These are phyloP conservation scores for Heterobasidion parviporum DNA, from an alignment of 1,284 basidiomycete species.

Conservation along the genomic window DNA sequence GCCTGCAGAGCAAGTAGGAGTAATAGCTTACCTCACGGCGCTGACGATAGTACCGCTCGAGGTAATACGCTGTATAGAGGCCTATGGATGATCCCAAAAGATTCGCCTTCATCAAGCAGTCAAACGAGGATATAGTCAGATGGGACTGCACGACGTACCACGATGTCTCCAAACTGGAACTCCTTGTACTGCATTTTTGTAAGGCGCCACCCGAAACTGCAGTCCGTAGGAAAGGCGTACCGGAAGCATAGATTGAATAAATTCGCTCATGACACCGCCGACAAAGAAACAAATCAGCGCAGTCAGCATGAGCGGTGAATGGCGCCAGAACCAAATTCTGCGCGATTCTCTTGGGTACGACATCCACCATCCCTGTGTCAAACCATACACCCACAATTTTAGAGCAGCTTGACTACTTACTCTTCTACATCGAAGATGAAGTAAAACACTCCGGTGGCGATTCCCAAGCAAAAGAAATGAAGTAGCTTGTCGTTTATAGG, in stretches of 20 bases:
- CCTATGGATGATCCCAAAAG: conserved; percentile 72
- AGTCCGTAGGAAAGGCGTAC: conserved; percentile 29
- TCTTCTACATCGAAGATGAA: conserved; percentile 86
- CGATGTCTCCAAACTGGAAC: conserved; percentile 72
- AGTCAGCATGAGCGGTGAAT: conserved; percentile 64
- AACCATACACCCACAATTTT: not conserved
- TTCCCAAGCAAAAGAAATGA: conserved; percentile 74
- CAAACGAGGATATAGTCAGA: conserved; percentile 10
- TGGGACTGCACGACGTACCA: conserved; percentile 34
- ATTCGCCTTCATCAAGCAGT: conserved; percentile 55
- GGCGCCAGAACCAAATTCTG: conserved; percentile 81
- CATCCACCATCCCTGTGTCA: not conserved
- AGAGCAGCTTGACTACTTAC: conserved; percentile 29
- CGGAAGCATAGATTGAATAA: conserved; percentile 78
- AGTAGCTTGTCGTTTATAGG: conserved; percentile 79
- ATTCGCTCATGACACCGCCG: conserved; percentile 79
- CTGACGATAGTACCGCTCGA: conserved; percentile 68
- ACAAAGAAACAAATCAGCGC: conserved; percentile 64
- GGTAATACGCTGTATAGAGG: conserved; percentile 54
- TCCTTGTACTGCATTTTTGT: conserved; percentile 50
- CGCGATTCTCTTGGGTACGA: conserved; percentile 51
- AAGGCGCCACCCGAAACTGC: not conserved
- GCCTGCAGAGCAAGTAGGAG: not conserved
- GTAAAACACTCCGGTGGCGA: conserved; percentile 79
- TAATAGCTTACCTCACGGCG: conserved; percentile 53